Evolutionary conservation across 139 green algal genomes (phyloP), one percentile per base, ranked within the genome.

Genomic region (Picochlorum costavermella): DNA sequence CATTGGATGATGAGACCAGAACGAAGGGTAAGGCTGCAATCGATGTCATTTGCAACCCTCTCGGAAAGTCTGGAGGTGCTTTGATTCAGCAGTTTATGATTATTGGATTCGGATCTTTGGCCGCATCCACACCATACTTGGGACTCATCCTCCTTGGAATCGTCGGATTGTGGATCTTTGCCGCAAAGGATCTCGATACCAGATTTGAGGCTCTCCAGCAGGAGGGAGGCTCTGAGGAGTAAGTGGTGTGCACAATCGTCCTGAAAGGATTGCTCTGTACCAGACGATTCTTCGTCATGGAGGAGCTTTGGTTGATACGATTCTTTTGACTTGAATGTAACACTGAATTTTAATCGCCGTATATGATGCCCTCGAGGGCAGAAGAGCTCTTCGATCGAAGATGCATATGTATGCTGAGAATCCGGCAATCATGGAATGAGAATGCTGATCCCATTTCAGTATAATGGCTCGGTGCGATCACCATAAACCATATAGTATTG

Each of bases 21-120:
- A 72, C 75, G 49, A 98, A 98, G 90, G 93, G 93, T 75, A 98
- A 98, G 88, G 93, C 94, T 62, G 93, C 93, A 64, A 97, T 98
- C 69, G 93, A 98, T 63, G 93, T 98, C 45, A 93, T 98, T 64
- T 97, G 93, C 90, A 98, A 98, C 84, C 93, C 93, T 10, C 86
- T 98, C 53, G 93, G 93, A 78, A 98, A 98, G 87, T 97, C 90
- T 13, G 93, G 93, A 44, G 93, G 93, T 68, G 87, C 93, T 9
- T 73, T 96, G n/a, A 96, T 98, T 76, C 93, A 98, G 86, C 92
- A 91, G 84, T 79, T 90, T 74, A 78, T 98, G 82, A 98, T 98
- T 70, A 88, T 98, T 61, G 83, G 82, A 60, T 97, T 98, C 72
- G 93, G 93, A 59, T 98, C 92, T 23, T 79, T 98, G 57, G 84